phyloP scores from a whole-genome alignment of 345 rosid genomes.

The Linum trigynum region DNA sequence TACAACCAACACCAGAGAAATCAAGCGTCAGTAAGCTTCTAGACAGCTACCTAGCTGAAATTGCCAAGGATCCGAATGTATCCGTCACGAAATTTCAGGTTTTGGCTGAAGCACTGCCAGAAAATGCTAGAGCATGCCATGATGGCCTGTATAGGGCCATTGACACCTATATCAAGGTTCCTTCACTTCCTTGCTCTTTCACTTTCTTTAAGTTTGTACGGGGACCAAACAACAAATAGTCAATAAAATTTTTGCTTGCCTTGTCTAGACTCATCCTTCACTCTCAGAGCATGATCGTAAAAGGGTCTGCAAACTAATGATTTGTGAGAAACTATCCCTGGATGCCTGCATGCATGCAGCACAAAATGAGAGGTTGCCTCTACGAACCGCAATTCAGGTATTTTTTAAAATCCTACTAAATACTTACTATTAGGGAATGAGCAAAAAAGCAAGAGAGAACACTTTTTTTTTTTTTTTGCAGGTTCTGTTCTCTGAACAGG shows the following conservation, averaged over 20 bases:
- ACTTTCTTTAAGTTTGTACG: background rate
- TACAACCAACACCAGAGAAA: constrained; percentile 32
- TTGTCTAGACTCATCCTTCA: constrained; percentile 61
- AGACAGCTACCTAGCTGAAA: constrained; percentile 26
- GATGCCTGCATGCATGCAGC: constrained; percentile 91
- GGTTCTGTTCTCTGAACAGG: constrained; percentile 71
- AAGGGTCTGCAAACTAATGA: constrained; percentile 66
- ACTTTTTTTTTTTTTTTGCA: constrained; percentile 25
- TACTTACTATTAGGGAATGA: background rate
- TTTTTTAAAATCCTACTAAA: constrained; percentile 2
- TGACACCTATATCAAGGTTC: constrained; percentile 38
- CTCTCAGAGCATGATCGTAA: constrained; percentile 62
- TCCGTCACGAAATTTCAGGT: background rate
- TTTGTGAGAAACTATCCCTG: constrained; percentile 67
- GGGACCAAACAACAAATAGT: background rate
- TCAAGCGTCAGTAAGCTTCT: constrained; percentile 57
- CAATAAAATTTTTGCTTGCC: too few species aligned
- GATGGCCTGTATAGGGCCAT: constrained; percentile 32
- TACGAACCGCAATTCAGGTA: constrained; percentile 77
- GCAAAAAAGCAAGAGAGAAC: background rate
- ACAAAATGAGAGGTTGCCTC: constrained; percentile 74
- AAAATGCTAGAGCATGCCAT: background rate
- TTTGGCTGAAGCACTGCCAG: background rate
- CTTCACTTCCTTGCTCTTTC: background rate
- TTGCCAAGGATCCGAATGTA: constrained; percentile 20